Conservation (phyloP, 2,329 filamentous ascomycete genomes). For the Sporothrix variecibatus region DNA sequence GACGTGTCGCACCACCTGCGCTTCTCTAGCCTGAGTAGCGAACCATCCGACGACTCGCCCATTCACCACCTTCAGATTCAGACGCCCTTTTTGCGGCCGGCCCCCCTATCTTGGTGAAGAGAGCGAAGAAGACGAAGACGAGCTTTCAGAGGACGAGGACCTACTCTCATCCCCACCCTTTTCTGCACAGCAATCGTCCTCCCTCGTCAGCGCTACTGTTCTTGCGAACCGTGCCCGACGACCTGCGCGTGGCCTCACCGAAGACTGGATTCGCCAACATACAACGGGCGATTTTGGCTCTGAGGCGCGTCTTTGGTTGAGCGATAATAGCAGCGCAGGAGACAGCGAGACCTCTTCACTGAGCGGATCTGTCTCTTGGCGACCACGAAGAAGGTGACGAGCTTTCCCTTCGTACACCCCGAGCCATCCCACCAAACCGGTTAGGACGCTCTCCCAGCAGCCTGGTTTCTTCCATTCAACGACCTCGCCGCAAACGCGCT, state of each 20-base stretch:
- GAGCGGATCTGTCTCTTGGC: constrained; percentile 62
- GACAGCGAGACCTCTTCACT: constrained; percentile 75
- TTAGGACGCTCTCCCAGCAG: constrained; percentile 1
- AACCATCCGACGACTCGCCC: constrained; percentile 60
- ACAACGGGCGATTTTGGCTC: constrained; percentile 69
- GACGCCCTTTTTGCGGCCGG: constrained; percentile 63
- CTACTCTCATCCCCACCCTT: constrained; percentile 31
- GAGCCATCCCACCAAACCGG: constrained; percentile 8
- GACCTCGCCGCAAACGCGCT: constrained; percentile 34
- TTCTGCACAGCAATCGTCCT: constrained; percentile 34
- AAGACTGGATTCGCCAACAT: constrained; percentile 85
- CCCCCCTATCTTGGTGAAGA: constrained; percentile 47
- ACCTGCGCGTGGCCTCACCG: constrained; percentile 65
- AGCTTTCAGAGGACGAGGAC: constrained; percentile 4
- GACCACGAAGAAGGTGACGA: constrained; percentile 45
- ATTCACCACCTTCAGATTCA: constrained; percentile 63
- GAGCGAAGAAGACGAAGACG: constrained; percentile 39
- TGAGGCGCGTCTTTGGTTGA: constrained; percentile 80
- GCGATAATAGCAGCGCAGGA: constrained; percentile 73
- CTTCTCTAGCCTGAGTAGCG: constrained; percentile 58
- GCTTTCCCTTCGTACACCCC: constrained; percentile 24
- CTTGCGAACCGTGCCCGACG: constrained; percentile 64
- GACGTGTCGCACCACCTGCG: constrained; percentile 52
- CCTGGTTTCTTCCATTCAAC: constrained; percentile 3
- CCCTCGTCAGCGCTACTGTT: constrained; percentile 56